Evolutionary conservation across 495 filamentous ascomycete genomes (phyloP).

Genomic region (Talaromyces wortmannii): DNA sequence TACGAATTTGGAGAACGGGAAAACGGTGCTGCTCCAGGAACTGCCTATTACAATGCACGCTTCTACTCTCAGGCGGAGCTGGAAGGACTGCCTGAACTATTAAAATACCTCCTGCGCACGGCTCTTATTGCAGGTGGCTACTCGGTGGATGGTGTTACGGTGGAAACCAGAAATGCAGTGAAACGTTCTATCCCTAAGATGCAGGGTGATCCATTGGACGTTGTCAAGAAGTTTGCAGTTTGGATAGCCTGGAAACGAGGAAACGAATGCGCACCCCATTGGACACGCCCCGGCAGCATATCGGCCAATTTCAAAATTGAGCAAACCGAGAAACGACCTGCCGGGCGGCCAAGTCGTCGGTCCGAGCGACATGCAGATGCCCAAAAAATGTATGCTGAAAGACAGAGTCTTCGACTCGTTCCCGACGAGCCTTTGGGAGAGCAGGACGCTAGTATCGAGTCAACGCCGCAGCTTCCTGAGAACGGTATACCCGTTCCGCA

Average conservation of each 20-base stretch:
- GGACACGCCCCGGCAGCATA: constrained; percentile 49
- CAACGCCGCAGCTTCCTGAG: constrained; percentile 11
- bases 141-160: constrained; percentile 52
- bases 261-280: constrained; percentile 58
- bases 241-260: constrained; percentile 74
- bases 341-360: constrained; percentile 37
- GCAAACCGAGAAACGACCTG: constrained; percentile 32
- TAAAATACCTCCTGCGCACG: constrained; percentile 59
- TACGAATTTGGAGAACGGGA: constrained; percentile 51
- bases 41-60: constrained; percentile 48
- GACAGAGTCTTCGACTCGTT: constrained; percentile 36
- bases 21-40: constrained; percentile 36
- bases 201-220: constrained; percentile 53
- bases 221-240: constrained; percentile 56
- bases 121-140: constrained; percentile 61
- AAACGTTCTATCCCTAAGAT: constrained; percentile 59
- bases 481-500: constrained; percentile 13
- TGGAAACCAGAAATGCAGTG: constrained; percentile 51
- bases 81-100: constrained; percentile 57
- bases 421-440: constrained; percentile 17
- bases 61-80: constrained; percentile 66
- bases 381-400: constrained; percentile 38
- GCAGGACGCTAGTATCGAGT: background rate
- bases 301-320: constrained; percentile 38
- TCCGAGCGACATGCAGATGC: constrained; percentile 36